Percentiles rank a stretch among this genome's conserved stretches.
These are phyloP conservation scores for Boletus eberwhitei DNA, from an alignment of 768 basidiomycete species.

Conservation along the genomic window DNA sequence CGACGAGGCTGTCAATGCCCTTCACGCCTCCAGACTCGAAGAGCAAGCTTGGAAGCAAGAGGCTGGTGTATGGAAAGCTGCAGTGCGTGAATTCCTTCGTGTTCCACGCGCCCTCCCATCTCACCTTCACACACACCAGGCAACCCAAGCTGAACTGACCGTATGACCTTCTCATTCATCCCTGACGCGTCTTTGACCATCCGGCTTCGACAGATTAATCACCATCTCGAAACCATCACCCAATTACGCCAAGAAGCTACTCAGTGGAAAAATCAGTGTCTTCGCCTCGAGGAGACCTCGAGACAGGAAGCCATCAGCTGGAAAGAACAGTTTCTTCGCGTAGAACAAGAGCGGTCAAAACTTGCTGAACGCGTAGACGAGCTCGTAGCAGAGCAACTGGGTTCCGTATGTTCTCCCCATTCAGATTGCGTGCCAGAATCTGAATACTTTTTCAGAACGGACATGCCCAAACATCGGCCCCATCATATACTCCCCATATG, in stretches of 20 bases:
- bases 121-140: constrained; percentile 30
- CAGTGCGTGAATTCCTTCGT: constrained; percentile 39
- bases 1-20: constrained; percentile 44
- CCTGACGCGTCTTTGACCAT: not conserved
- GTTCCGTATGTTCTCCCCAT: constrained; percentile 35
- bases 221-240: constrained; percentile 57
- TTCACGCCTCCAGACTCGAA: constrained; percentile 45
- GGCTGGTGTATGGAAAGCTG: constrained; percentile 38
- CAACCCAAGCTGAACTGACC: constrained; percentile 54
- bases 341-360: constrained; percentile 63
- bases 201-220: constrained; percentile 43
- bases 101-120: constrained; percentile 8
- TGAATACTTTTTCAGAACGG: constrained; percentile 11
- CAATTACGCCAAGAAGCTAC: constrained; percentile 61
- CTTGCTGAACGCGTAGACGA: constrained; percentile 59
- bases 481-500: constrained; percentile 38
- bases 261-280: constrained; percentile 71
- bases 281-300: constrained; percentile 44
- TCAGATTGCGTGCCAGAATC: not conserved
- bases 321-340: constrained; percentile 77
- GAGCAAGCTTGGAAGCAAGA: constrained; percentile 48
- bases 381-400: constrained; percentile 46
- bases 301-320: constrained; percentile 58
- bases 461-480: constrained; percentile 11
- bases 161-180: constrained; percentile 34